Conservation (phyloP, 768 basidiomycete genomes). For the Lactarius pseudohatsudake region DNA sequence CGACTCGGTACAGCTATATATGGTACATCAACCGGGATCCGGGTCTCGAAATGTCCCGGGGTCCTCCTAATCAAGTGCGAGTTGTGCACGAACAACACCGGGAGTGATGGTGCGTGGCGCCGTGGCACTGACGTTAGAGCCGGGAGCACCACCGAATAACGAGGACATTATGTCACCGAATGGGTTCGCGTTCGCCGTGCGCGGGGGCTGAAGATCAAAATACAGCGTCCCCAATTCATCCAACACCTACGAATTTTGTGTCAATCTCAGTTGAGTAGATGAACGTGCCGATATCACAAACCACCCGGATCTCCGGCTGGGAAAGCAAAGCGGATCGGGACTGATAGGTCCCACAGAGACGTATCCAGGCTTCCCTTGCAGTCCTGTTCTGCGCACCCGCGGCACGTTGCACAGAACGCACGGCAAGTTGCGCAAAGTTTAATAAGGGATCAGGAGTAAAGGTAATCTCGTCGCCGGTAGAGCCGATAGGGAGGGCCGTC, state of each 20-base stretch:
- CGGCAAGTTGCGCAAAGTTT: constrained; percentile 89
- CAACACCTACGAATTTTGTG: constrained; percentile 48
- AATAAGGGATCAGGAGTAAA: constrained; percentile 73
- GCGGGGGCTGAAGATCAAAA: constrained; percentile 84
- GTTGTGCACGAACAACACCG: constrained; percentile 1
- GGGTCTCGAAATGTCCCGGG: not conserved
- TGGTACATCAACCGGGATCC: not conserved
- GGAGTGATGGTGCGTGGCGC: constrained; percentile 20
- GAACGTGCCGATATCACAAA: constrained; percentile 1
- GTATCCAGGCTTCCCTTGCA: constrained; percentile 80
- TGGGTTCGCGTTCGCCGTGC: constrained; percentile 70
- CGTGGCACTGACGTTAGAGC: constrained; percentile 2
- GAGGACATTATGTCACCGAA: constrained; percentile 87
- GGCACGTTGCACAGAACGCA: constrained; percentile 84
- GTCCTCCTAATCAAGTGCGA: constrained; percentile 13
- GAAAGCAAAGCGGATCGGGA: constrained; percentile 64
- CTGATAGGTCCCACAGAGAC: constrained; percentile 82
- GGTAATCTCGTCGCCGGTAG: constrained; percentile 55
- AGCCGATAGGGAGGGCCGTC: constrained; percentile 38
- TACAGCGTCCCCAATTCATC: constrained; percentile 70
- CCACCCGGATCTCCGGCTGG: constrained; percentile 52
- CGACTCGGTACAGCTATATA: not conserved
- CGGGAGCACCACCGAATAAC: constrained; percentile 69
- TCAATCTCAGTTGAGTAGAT: not conserved
- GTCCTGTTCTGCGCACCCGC: constrained; percentile 76